These are phyloP conservation scores for Penicillium waksmanii DNA, from an alignment of 495 filamentous ascomycete species.

Conservation along the genomic window DNA sequence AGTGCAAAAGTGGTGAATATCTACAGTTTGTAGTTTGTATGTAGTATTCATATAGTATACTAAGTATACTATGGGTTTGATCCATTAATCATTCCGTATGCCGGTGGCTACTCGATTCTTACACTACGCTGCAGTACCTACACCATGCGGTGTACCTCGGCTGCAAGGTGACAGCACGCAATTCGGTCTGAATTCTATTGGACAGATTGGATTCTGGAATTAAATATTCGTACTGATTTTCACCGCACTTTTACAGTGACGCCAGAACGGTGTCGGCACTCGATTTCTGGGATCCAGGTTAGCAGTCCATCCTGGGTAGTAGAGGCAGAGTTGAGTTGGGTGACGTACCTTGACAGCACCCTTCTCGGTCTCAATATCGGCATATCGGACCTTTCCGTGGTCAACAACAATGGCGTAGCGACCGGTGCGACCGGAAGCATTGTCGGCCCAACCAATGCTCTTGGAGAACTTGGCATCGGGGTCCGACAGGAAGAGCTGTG, in stretches of 20 bases:
- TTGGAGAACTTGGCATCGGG: constrained; percentile 73
- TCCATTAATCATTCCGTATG: no score
- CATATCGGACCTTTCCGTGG: constrained; percentile 84
- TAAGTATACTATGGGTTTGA: no score
- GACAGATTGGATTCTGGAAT: no score
- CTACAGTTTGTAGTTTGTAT: no score
- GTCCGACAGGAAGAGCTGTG: constrained; percentile 82
- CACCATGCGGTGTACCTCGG: no score
- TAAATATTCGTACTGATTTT: no score
- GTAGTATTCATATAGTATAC: no score
- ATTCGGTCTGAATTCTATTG: no score
- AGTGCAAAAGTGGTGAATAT: no score
- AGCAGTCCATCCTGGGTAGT: background rate
- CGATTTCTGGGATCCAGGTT: constrained; percentile 54
- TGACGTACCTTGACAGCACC: constrained; percentile 51
- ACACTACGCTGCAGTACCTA: no score
- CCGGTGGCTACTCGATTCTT: no score
- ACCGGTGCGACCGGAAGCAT: constrained; percentile 64
- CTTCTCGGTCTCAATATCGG: constrained; percentile 72
- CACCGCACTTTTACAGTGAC: constrained; percentile 30
- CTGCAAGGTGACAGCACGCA: no score
- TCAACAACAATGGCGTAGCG: constrained; percentile 87
- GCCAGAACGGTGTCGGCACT: constrained; percentile 70
- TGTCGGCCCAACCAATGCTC: constrained; percentile 77
- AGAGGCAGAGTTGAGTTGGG: background rate